Conservation (phyloP, 345 rosid species). For the Populus davidiana region DNA sequence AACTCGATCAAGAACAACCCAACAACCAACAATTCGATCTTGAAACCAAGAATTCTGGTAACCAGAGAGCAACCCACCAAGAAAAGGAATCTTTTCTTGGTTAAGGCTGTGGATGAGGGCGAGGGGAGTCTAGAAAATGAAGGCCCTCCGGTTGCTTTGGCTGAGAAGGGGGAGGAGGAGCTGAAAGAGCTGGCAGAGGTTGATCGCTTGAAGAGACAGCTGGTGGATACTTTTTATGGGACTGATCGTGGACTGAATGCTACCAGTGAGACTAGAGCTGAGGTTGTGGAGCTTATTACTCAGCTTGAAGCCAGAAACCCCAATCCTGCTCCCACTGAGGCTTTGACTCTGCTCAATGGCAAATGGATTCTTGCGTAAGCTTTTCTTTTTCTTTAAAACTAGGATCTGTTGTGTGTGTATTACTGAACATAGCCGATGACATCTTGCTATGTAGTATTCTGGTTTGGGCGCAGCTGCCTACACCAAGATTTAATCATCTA, state of each 20-base stretch:
- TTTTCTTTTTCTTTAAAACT: background rate
- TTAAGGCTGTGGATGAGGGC: slow-evolving; percentile 30
- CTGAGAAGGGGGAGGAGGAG: slow-evolving; percentile 36
- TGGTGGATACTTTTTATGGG: slow-evolving; percentile 74
- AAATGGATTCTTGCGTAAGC: slow-evolving; percentile 95
- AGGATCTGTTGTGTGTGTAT: no score
- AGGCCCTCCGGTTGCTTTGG: slow-evolving; percentile 6
- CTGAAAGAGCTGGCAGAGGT: slow-evolving; percentile 44
- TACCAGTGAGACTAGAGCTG: slow-evolving; percentile 80
- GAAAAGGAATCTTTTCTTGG: slow-evolving; percentile 23
- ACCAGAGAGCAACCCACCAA: slow-evolving; percentile 14
- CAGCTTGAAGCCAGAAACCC: slow-evolving; percentile 88
- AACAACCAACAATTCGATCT: background rate
- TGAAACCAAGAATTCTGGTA: background rate
- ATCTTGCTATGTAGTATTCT: no score
- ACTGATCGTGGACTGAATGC: slow-evolving; percentile 71
- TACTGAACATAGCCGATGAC: no score
- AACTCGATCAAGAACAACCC: slow-evolving; percentile 10
- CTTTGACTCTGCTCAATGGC: slow-evolving; percentile 72
- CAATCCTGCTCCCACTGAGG: slow-evolving; percentile 77
- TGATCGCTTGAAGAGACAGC: slow-evolving; percentile 51
- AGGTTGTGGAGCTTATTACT: slow-evolving; percentile 81
- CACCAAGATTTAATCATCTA: no score
- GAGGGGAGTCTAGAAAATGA: slow-evolving; percentile 38
- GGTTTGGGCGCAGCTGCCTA: no score